phyloP scores from a whole-genome alignment of 306 rosid species.

The Lablab purpureus region DNA sequence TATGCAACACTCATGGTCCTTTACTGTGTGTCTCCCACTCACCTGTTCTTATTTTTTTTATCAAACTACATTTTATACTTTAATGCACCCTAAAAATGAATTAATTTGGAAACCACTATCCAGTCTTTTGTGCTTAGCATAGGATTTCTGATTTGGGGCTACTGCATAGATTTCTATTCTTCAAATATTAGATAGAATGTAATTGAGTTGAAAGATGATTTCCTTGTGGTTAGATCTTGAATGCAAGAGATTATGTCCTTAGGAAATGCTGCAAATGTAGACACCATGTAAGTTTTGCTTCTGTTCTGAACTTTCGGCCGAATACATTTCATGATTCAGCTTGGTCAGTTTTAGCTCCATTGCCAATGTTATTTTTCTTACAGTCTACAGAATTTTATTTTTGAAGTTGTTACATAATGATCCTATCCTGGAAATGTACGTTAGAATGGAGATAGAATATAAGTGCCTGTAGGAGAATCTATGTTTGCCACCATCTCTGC shows the following conservation, averaged over 20 bases:
- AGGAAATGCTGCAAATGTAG: constrained; percentile 21
- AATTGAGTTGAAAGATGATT: constrained; percentile 11
- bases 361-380: constrained; percentile 1
- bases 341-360: constrained; percentile 19
- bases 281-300: constrained; percentile 9
- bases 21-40: constrained; percentile 13
- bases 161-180: background rate
- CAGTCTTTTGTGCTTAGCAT: constrained; percentile 10
- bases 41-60: constrained; percentile 13
- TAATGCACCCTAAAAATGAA: background rate
- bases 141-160: constrained; percentile 17
- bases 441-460: background rate
- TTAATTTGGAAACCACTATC: constrained; percentile 12
- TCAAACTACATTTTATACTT: background rate
- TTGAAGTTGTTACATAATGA: background rate
- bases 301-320: background rate
- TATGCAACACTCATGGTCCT: constrained; percentile 10
- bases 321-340: background rate
- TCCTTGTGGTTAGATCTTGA: constrained; percentile 24
- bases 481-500: background rate
- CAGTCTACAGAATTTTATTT: constrained; percentile 6
- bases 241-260: background rate
- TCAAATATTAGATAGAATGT: constrained; percentile 25
- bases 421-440: background rate
- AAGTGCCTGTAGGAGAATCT: constrained; percentile 4